A percentile compares a stretch with the other conserved stretches of the same genome.
These are phyloP conservation scores for Fraxinus floribunda DNA, from an alignment of 305 asterid genomes.

Conservation along the genomic window DNA sequence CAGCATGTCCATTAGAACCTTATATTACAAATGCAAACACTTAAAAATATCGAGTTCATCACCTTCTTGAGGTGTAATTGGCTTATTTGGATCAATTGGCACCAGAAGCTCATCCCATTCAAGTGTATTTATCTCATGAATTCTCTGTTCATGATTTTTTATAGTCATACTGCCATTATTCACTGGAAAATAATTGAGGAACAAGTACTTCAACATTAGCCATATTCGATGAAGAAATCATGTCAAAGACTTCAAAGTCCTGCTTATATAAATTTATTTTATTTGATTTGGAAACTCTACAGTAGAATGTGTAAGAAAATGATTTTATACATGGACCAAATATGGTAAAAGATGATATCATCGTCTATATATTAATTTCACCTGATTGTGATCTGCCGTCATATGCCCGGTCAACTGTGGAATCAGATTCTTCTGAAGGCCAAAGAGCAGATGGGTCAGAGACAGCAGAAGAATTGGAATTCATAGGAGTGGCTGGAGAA, in stretches of 20 bases:
- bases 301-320: background rate
- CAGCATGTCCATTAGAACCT: constrained; percentile 13
- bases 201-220: constrained; percentile 21
- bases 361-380: background rate
- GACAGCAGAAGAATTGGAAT: constrained; percentile 39
- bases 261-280: background rate
- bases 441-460: constrained; percentile 41
- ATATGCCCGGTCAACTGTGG: constrained; percentile 31
- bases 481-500: constrained; percentile 69
- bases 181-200: constrained; percentile 46
- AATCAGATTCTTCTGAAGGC: constrained; percentile 49
- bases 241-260: background rate
- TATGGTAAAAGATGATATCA: background rate
- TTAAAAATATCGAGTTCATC: constrained; percentile 6
- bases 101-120: constrained; percentile 97
- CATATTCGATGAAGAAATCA: constrained; percentile 14
- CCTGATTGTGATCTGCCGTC: constrained; percentile 30
- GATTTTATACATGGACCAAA: background rate
- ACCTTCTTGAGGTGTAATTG: constrained; percentile 63
- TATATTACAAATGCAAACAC: background rate
- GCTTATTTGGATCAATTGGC: constrained; percentile 56
- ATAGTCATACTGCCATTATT: constrained; percentile 39
- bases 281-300: background rate
- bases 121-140: constrained; percentile 86
- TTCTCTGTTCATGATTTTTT: constrained; percentile 66